phyloP scores from a whole-genome alignment of 2,329 filamentous ascomycete genomes.

The Metarhizium humberi region DNA sequence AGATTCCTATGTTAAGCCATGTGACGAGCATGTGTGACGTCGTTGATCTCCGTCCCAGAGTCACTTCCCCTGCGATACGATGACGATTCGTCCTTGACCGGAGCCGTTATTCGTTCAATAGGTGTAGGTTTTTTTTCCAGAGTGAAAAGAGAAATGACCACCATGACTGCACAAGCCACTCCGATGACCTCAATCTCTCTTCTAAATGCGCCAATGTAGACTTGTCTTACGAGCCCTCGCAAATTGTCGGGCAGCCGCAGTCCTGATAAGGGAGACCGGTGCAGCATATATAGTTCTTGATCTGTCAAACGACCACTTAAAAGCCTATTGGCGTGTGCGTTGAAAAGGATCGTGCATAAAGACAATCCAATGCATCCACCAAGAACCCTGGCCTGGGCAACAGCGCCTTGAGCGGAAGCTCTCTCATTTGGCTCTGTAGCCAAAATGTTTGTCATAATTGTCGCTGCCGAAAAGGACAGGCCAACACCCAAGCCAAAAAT shows the following conservation, averaged over 20 bases:
- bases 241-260: slow-evolving; percentile 23
- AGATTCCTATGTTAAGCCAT: slow-evolving; percentile 8
- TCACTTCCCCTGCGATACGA: slow-evolving; percentile 25
- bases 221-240: slow-evolving; percentile 25
- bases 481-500: slow-evolving; percentile 52
- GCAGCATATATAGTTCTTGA: slow-evolving; percentile 30
- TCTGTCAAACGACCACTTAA: slow-evolving; percentile 26
- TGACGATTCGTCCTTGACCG: slow-evolving; percentile 18
- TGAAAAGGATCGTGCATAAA: slow-evolving; percentile 49
- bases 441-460: slow-evolving; percentile 48
- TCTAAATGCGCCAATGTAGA: slow-evolving; percentile 37
- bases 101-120: slow-evolving; percentile 21
- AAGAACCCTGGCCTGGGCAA: slow-evolving; percentile 50
- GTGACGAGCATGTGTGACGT: slow-evolving; percentile 14
- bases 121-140: slow-evolving; percentile 32
- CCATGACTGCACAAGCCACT: slow-evolving; percentile 31
- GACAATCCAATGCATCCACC: slow-evolving; percentile 52
- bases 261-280: slow-evolving; percentile 32
- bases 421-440: slow-evolving; percentile 36
- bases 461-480: slow-evolving; percentile 45
- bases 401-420: slow-evolving; percentile 49
- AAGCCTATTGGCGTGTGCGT: slow-evolving; percentile 29
- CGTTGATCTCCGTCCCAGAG: slow-evolving; percentile 27
- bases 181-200: slow-evolving; percentile 38
- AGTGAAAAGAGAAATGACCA: slow-evolving; percentile 33